Evolutionary conservation across 2,329 filamentous ascomycete species (phyloP).

Genomic region (Xylariaceae sp.): DNA sequence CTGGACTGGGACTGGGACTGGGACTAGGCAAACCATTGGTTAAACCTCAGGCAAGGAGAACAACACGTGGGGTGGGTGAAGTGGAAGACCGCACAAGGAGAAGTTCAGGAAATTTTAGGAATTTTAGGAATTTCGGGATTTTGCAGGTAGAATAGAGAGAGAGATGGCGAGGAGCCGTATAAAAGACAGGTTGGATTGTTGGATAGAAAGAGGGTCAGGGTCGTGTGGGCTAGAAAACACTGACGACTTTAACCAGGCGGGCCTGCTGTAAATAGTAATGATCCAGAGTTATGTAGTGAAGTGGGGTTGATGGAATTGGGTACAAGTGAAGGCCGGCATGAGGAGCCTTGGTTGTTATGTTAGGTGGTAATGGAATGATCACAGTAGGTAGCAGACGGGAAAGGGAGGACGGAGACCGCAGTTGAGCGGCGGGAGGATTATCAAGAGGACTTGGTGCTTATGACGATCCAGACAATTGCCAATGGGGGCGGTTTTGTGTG

Average conservation of each 20-base stretch:
- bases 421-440: slow-evolving; percentile 11
- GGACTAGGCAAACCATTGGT: slow-evolving; percentile 4
- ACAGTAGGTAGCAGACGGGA: background rate
- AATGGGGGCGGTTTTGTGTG: slow-evolving; percentile 9
- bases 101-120: background rate
- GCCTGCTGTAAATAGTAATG: slow-evolving; percentile 17
- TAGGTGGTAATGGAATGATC: slow-evolving; percentile 9
- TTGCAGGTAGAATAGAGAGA: background rate
- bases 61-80: background rate
- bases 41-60: slow-evolving; percentile 1
- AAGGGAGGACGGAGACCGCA: slow-evolving; percentile 1
- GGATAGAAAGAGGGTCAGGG: slow-evolving; percentile 7
- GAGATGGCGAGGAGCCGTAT: slow-evolving; percentile 2
- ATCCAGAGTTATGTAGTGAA: slow-evolving; percentile 17
- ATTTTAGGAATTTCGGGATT: background rate
- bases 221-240: slow-evolving; percentile 15
- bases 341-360: slow-evolving; percentile 6
- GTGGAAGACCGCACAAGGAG: slow-evolving; percentile 5
- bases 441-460: slow-evolving; percentile 8
- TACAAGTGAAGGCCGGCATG: slow-evolving; percentile 5
- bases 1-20: too few species aligned
- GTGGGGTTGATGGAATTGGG: slow-evolving; percentile 16
- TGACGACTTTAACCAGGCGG: slow-evolving; percentile 17
- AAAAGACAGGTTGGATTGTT: background rate
- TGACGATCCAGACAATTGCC: slow-evolving; percentile 16